These are phyloP conservation scores for Copromyces sp. DNA, from an alignment of 495 filamentous ascomycete genomes.

Conservation along the genomic window DNA sequence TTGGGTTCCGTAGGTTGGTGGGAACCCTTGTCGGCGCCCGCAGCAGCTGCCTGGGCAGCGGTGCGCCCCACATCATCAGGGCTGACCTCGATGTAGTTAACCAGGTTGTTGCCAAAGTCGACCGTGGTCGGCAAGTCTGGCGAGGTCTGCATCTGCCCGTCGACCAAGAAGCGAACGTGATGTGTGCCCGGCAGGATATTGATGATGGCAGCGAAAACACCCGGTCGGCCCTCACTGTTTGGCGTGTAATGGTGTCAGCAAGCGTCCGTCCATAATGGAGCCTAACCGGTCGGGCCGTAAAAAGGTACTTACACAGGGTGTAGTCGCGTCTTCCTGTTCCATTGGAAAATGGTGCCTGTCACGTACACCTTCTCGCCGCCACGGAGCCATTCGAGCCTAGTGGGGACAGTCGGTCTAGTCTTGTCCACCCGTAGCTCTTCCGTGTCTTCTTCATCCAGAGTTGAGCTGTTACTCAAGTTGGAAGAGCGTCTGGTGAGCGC, in stretches of 20 bases:
- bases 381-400: constrained; percentile 69
- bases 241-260: constrained; percentile 8
- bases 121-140: constrained; percentile 85
- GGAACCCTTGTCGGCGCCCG: constrained; percentile 14
- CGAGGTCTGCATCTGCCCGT: constrained; percentile 82
- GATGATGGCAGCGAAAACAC: constrained; percentile 61
- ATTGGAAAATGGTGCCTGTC: constrained; percentile 91
- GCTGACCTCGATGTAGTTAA: constrained; percentile 94
- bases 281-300: background rate
- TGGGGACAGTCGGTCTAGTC: constrained; percentile 60
- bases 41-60: constrained; percentile 4
- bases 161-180: constrained; percentile 92
- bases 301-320: constrained; percentile 60
- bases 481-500: constrained; percentile 47
- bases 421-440: constrained; percentile 65
- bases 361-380: constrained; percentile 84
- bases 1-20: constrained; percentile 8
- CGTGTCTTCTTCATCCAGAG: constrained; percentile 69
- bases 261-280: background rate
- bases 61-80: constrained; percentile 48
- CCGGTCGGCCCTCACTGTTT: constrained; percentile 41
- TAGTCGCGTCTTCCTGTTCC: constrained; percentile 84
- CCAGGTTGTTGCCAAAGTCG: constrained; percentile 89
- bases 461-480: constrained; percentile 52
- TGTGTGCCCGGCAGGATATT: constrained; percentile 86